Evolutionary conservation across 495 filamentous ascomycete genomes (phyloP), one percentile per base, ranked within the genome.

Genomic region (Tuber melanosporum): DNA sequence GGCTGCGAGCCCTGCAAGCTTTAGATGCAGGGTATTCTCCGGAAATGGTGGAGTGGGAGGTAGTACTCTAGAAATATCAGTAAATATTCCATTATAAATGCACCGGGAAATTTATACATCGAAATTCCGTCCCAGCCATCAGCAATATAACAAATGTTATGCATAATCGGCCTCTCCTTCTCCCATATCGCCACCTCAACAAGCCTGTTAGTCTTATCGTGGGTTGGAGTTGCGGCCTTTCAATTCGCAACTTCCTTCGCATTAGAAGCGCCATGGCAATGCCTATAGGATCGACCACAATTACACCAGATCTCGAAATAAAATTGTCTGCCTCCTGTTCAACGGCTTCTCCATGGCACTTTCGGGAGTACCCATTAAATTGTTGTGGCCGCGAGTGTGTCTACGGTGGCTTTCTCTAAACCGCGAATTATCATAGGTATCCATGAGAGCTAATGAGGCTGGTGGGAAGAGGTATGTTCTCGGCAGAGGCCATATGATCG

Each of bases 151-250:
- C 90, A 89, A 44, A 97, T 81, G 2, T 87, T 86, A 81, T 93
- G 92, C 93, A 97, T 95, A 20, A 91, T 83, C 0, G 92, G 91
- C 75, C 93, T 87, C 82, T 92, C 91, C 77, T 91, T 91, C 12
- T 87, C 88, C 87, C 92, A 92, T 84, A 95, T 92, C 4, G 90
- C 91, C 6, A 89, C 90, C 83, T 92, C 91, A 86, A 96, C 91
- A 0, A 92, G 94, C 66, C 92, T 88, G 81, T 94, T 95, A 0
- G 94, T 94, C 85, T 94, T 96, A 80, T 96, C 93, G 70, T 94
- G 89, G 9, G 87, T 82, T 0, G 85, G 80, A 45, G 82, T 76
- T 0, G 88, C 20, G 86, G 83, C 9, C 9, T 74, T 82, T 5
- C 87, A 87, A 71, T 86, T 85, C 0, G 87, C 87, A 17, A 86